A percentile compares a stretch with the other conserved stretches of the same genome.
phyloP scores from a whole-genome alignment of 2,329 filamentous ascomycete genomes.

The Aspergillus fumigatus region DNA sequence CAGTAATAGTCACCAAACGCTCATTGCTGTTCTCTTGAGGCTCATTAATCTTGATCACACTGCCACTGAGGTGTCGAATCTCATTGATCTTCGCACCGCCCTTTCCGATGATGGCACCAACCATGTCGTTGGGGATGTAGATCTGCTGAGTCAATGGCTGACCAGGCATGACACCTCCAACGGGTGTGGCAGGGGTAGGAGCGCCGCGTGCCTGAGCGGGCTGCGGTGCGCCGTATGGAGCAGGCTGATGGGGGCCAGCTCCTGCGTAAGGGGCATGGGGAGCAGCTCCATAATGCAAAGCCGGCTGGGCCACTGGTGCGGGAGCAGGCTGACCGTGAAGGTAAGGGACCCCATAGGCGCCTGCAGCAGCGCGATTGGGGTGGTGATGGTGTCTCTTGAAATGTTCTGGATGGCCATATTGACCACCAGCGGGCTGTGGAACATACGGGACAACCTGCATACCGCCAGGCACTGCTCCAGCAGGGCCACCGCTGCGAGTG shows the following conservation, averaged over 20 bases:
- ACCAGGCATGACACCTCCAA: slow-evolving; percentile 69
- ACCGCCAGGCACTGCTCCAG: slow-evolving; percentile 88
- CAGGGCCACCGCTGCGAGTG: slow-evolving; percentile 86
- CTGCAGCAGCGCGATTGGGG: slow-evolving; percentile 69
- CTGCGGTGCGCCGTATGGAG: slow-evolving; percentile 62
- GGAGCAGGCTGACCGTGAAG: slow-evolving; percentile 62
- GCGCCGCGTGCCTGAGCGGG: slow-evolving; percentile 59
- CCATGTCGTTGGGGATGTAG: slow-evolving; percentile 99
- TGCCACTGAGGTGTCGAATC: slow-evolving; percentile 92
- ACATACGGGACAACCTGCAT: slow-evolving; percentile 99
- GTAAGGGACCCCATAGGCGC: slow-evolving; percentile 66
- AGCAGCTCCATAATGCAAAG: slow-evolving; percentile 74
- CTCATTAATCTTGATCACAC: slow-evolving; percentile 99
- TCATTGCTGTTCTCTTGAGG: slow-evolving; percentile 99
- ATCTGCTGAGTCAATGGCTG: slow-evolving; percentile 95
- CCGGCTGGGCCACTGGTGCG: slow-evolving; percentile 54
- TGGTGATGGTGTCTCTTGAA: slow-evolving; percentile 71
- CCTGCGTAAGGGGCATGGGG: slow-evolving; percentile 73
- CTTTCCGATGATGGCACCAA: slow-evolving; percentile 97
- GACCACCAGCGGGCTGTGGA: slow-evolving; percentile 85
- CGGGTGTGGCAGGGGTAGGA: slow-evolving; percentile 61
- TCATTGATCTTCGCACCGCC: slow-evolving; percentile 99
- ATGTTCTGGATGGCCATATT: slow-evolving; percentile 86
- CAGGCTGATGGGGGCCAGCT: slow-evolving; percentile 72
- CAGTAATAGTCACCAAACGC: slow-evolving; percentile 92